Conservation (phyloP, 2,329 filamentous ascomycete genomes). For the Chlorencoelia australis region DNA sequence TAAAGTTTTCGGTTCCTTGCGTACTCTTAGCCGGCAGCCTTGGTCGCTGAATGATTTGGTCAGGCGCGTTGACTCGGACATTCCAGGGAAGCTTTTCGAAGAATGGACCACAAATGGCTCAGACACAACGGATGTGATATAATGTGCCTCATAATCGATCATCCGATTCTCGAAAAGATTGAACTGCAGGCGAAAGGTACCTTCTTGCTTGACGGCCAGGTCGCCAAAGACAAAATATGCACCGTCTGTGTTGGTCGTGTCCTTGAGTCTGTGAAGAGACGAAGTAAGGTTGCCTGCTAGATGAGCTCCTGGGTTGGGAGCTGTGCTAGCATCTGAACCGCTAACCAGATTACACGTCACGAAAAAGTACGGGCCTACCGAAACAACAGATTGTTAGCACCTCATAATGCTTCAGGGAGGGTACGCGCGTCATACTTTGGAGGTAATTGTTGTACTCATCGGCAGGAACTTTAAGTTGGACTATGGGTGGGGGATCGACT, state of each 20-base stretch:
- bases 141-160: slow-evolving; percentile 22
- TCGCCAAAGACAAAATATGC: slow-evolving; percentile 91
- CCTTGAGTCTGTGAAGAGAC: slow-evolving; percentile 73
- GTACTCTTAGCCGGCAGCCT: slow-evolving; percentile 69
- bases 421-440: slow-evolving; percentile 43
- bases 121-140: slow-evolving; percentile 38
- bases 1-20: slow-evolving; percentile 64
- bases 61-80: slow-evolving; percentile 71
- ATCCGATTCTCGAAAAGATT: slow-evolving; percentile 61
- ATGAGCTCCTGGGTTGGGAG: slow-evolving; percentile 36
- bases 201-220: slow-evolving; percentile 66
- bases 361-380: slow-evolving; percentile 38
- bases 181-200: slow-evolving; percentile 65
- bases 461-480: slow-evolving; percentile 52
- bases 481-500: slow-evolving; percentile 77
- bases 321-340: neutral
- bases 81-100: slow-evolving; percentile 65
- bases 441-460: slow-evolving; percentile 40
- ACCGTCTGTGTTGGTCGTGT: slow-evolving; percentile 65
- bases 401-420: neutral
- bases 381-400: slow-evolving; percentile 9
- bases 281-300: slow-evolving; percentile 67
- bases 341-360: slow-evolving; percentile 35
- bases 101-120: slow-evolving; percentile 57
- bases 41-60: slow-evolving; percentile 80